Evolutionary conservation across 495 filamentous ascomycete genomes (phyloP), one percentile per base, ranked within the genome.

Genomic region (Neurospora cerealis): DNA sequence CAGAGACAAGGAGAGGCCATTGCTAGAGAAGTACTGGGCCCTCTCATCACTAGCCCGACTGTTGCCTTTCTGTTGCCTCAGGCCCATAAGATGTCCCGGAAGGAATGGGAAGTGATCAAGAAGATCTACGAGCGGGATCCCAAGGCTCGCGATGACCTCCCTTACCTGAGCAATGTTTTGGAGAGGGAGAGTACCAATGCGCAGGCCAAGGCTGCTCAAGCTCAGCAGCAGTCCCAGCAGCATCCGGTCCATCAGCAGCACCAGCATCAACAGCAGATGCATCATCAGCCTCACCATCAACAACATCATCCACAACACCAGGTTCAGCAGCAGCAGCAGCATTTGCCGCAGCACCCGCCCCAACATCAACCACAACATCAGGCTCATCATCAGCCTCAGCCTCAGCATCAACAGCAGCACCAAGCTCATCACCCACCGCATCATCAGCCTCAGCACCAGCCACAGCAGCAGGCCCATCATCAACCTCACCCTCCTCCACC

Each of bases 31-130:
- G 86, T 92, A 0, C 83, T 93, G 1, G 91, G 91, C 0, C 73
- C 76, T 4, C 84, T 91, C 42, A 88, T 89, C 21, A 81, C 83
- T 28, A 86, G 88, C 11, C 89, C 91, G 2, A 89, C 90, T 0
- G 88, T 93, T 6, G 81, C 85, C n/a, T 89, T 92, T 76, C 81
- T 93, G 8, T 83, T 94, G 19, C 87, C 89, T 13, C 89, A 92
- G 70, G 89, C 89, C 2, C 88, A 88, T 7, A 85, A 85, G 24
- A 91, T 90, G 83, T 83, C 88, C 40, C 83, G 86, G 17, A 80
- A 82, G 4, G 91, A 94, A 78, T 89, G 93, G 83, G 84, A 85
- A 37, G 84, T 93, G 13, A 87, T 94, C 72, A 85, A 85, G 44
- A 84, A 86, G 69, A 89, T 91, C 32, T 83, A 91, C 11, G 81